Evolutionary conservation across 257 asterid genomes (phyloP).

Genomic region (Anisodus tanguticus): DNA sequence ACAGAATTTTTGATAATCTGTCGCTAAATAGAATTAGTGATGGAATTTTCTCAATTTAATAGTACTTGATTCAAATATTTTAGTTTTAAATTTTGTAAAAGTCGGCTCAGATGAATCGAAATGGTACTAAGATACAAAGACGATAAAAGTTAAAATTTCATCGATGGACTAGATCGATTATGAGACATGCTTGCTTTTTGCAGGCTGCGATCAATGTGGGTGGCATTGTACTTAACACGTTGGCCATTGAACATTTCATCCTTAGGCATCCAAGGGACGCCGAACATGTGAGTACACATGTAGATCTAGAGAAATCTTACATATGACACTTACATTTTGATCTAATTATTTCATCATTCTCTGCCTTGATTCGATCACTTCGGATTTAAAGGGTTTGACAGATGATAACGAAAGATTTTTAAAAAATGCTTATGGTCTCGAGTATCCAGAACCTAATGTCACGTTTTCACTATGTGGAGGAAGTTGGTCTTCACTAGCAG

Average conservation of each 20-base stretch:
- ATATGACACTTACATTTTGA: not conserved
- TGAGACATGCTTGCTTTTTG: not conserved
- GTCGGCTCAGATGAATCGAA: no score
- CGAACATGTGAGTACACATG: conserved; percentile 55
- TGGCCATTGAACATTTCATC: conserved; percentile 82
- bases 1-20: not conserved
- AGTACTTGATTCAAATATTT: not conserved
- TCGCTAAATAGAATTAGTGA: not conserved
- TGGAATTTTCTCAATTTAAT: not conserved
- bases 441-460: conserved; percentile 92
- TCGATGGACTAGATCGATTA: not conserved
- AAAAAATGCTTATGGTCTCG: conserved; percentile 81
- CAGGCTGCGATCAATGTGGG: conserved; percentile 80
- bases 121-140: no score
- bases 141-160: not conserved
- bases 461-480: conserved; percentile 91
- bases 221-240: conserved; percentile 72
- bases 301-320: not conserved
- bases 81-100: not conserved
- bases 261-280: conserved; percentile 78
- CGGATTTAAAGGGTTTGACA: conserved; percentile 49
- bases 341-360: not conserved
- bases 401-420: conserved; percentile 73
- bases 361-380: conserved; percentile 23
- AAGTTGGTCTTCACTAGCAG: conserved; percentile 97